Evolutionary conservation across 805 yeast species (phyloP), one percentile per base, ranked within the genome.

Genomic region (Candida insectorum): DNA sequence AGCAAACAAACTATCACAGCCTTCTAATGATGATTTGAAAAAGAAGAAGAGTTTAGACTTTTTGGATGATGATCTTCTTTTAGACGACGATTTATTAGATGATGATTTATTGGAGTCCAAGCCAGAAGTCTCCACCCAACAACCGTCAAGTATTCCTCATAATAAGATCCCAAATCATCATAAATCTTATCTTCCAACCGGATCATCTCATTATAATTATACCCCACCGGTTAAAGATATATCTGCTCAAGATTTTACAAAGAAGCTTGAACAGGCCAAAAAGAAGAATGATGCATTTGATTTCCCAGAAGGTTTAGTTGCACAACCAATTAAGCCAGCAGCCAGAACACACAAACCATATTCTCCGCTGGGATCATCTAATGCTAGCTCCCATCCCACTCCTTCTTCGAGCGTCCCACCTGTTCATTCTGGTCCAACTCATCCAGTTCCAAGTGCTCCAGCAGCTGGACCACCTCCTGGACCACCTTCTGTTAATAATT

Each of bases 281-380:
- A 71, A 73, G 46, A 79, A 77, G 51, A 73, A 80, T n/a, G 86
- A 81, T 58, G 87, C 88, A 0, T 83, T 81, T 46, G 93, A 83
- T 49, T 81, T 83, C 48, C 91, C 91, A 1, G 59, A 65, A 14
- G 76, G 68, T 28, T 51, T 83, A 27, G 57, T 81, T 9, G 58
- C 70, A 2, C 64, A 31, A 13, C 23, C 21, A 14, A 26, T 62
- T 37, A 41, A 65, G 53, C 60, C 73, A 48, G 47, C 71, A 43
- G 42, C 70, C 52, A 28, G 74, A 52, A 33, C 31, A 15, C 33
- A 25, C 5, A 37, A 26, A 11, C 38, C 27, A 28, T 39, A 39
- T 39, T 38, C 35, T 4, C 46, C 46, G 12, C n/a, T 21, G 10
- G 23, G 23, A 11, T 8, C 23, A 8, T 5, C 32, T 10, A 20